A percentile compares a stretch with the other conserved stretches of the same genome.
Evolutionary conservation across 2,329 filamentous ascomycete species (phyloP).

Genomic region (Drechslera avenae): DNA sequence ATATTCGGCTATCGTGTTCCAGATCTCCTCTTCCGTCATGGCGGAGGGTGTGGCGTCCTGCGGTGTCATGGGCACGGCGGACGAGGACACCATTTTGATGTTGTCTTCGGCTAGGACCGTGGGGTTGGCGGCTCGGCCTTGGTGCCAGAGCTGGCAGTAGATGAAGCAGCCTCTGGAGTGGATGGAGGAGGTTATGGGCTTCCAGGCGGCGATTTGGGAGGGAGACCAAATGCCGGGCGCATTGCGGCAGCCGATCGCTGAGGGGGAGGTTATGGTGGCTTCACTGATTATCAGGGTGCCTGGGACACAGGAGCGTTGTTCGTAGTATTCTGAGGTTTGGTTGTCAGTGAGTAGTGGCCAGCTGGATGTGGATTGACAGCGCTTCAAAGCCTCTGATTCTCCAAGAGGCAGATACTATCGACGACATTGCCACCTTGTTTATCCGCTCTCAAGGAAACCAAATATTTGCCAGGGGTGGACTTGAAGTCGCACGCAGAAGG

Average conservation of each 20-base stretch:
- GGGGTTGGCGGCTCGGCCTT: constrained; percentile 59
- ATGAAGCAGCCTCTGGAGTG: constrained; percentile 64
- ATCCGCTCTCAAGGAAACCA: too few species aligned
- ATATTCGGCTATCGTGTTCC: constrained; percentile 41
- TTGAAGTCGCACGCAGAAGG: too few species aligned
- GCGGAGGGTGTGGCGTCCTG: constrained; percentile 30
- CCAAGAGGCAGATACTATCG: too few species aligned
- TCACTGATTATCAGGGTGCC: constrained; percentile 65
- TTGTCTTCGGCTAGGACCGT: constrained; percentile 37
- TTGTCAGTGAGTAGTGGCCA: not conserved
- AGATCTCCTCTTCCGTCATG: constrained; percentile 46
- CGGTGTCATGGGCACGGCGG: constrained; percentile 40
- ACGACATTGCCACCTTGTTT: too few species aligned
- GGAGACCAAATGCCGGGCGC: constrained; percentile 62
- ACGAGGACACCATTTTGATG: constrained; percentile 32
- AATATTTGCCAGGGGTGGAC: too few species aligned
- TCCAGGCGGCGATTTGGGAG: constrained; percentile 58
- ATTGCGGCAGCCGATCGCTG: constrained; percentile 54
- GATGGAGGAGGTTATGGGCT: constrained; percentile 61
- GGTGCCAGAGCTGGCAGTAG: constrained; percentile 64
- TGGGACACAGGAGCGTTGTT: constrained; percentile 55
- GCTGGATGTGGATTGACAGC: too few species aligned
- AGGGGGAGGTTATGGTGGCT: constrained; percentile 56
- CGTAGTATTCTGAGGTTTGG: constrained; percentile 53
- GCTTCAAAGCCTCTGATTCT: too few species aligned